Percentiles rank a stretch among this genome's conserved stretches.
Evolutionary conservation across 345 rosid genomes (phyloP).

Genomic region (Corymbia maculata): DNA sequence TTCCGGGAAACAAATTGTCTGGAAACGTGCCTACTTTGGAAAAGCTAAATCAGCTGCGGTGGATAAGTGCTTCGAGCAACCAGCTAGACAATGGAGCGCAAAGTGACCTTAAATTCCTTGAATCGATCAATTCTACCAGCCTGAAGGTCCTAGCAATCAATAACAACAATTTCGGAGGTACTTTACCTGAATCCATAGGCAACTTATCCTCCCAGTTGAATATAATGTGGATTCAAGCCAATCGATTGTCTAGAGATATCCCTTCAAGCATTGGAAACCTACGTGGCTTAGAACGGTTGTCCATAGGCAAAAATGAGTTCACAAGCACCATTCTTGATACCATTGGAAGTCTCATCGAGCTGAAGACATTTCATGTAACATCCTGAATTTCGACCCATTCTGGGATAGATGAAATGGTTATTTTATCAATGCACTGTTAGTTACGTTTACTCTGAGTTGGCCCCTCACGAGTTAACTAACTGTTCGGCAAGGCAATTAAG

Average conservation of each 20-base stretch:
- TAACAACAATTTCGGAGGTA: neutral
- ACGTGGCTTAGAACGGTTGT: neutral
- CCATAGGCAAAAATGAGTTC: neutral
- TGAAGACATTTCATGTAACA: neutral
- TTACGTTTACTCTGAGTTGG: too few relatives aligned
- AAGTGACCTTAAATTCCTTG: neutral
- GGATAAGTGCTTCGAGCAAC: neutral
- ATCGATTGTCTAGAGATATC: constrained; percentile 1
- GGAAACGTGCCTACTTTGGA: neutral
- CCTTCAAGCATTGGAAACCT: neutral
- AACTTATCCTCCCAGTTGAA: neutral
- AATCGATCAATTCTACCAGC: neutral
- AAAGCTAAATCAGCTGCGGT: neutral
- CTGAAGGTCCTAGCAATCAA: neutral
- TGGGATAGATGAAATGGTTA: too few relatives aligned
- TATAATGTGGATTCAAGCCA: neutral
- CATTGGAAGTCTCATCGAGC: neutral
- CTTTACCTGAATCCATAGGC: neutral
- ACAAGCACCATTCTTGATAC: neutral
- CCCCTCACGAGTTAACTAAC: too few relatives aligned
- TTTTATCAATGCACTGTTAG: too few relatives aligned
- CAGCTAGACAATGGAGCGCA: neutral
- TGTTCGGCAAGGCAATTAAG: too few relatives aligned
- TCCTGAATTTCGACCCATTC: too few relatives aligned
- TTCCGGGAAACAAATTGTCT: neutral